Percentiles rank a stretch among this genome's conserved stretches.
Conservation (phyloP, 2,329 filamentous ascomycete genomes). For the Botrytis galanthina region DNA sequence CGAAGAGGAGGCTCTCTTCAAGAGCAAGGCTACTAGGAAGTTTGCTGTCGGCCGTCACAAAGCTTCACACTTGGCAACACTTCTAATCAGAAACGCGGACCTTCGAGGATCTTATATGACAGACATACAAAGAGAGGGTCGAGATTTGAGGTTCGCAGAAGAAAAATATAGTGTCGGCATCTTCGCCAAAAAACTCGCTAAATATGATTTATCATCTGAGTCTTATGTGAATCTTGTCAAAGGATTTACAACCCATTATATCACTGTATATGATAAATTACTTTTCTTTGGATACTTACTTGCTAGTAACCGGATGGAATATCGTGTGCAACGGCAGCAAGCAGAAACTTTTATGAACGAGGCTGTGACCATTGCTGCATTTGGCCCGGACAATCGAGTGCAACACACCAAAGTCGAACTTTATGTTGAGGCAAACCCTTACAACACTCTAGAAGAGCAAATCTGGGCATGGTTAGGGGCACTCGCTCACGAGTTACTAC, state of each 20-base stretch:
- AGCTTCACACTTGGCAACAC: background rate
- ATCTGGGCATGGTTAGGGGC: too few relatives aligned
- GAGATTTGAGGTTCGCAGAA: background rate
- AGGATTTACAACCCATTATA: background rate
- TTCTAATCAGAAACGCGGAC: background rate
- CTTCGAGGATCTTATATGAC: rapidly evolving
- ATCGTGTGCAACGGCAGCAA: too few relatives aligned
- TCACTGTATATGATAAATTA: background rate
- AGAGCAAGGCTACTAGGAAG: background rate
- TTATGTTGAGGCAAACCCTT: too few relatives aligned
- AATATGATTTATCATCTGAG: background rate
- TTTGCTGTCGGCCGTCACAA: background rate
- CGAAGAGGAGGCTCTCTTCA: background rate
- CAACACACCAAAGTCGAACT: too few relatives aligned
- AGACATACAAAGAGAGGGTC: background rate
- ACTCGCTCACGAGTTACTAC: too few relatives aligned
- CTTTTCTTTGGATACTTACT: too few relatives aligned
- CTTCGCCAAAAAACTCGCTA: background rate
- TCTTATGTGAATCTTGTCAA: background rate
- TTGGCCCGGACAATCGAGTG: rapidly evolving
- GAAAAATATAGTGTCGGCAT: background rate
- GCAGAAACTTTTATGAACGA: too few relatives aligned
- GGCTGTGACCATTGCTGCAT: too few relatives aligned
- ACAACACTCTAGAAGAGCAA: too few relatives aligned
- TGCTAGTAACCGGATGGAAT: too few relatives aligned